Percentiles rank a stretch among this genome's conserved stretches.
Evolutionary conservation across 108 stramenopile genomes (phyloP).

Genomic region (Schizochytrium sp.): DNA sequence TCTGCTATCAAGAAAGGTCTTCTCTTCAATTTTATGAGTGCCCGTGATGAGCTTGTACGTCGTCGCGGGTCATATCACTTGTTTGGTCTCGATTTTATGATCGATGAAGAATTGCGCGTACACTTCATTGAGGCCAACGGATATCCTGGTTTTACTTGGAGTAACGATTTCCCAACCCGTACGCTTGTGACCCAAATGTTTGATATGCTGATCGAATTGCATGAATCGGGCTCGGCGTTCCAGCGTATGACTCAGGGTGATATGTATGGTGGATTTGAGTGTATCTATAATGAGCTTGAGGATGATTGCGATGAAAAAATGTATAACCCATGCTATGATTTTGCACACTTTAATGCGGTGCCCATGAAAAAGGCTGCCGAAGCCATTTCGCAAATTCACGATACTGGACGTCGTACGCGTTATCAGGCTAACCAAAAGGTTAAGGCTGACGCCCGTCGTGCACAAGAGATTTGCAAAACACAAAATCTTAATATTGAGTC

Average conservation of each 20-base stretch:
- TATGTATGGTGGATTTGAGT: slow-evolving; percentile 52
- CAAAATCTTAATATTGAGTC: slow-evolving; percentile 22
- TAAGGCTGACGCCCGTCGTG: slow-evolving; percentile 38
- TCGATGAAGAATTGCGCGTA: slow-evolving; percentile 51
- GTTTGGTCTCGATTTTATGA: slow-evolving; percentile 54
- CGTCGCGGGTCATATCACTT: slow-evolving; percentile 53
- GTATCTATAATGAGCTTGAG: slow-evolving; percentile 57
- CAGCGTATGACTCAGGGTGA: slow-evolving; percentile 59
- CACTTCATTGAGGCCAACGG: slow-evolving; percentile 59
- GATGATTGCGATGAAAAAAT: slow-evolving; percentile 48
- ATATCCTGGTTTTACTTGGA: slow-evolving; percentile 54
- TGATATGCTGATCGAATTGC: slow-evolving; percentile 51
- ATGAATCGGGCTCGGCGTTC: slow-evolving; percentile 21
- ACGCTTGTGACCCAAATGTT: slow-evolving; percentile 54
- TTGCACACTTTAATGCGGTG: slow-evolving; percentile 54
- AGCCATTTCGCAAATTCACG: slow-evolving; percentile 34
- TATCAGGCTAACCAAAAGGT: slow-evolving; percentile 56
- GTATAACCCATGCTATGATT: slow-evolving; percentile 52
- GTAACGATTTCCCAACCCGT: slow-evolving; percentile 50
- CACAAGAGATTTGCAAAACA: slow-evolving; percentile 44
- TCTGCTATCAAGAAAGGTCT: slow-evolving; percentile 60
- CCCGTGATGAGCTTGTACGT: slow-evolving; percentile 46
- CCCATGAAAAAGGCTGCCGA: slow-evolving; percentile 55
- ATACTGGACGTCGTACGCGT: slow-evolving; percentile 33
- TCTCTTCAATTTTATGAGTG: slow-evolving; percentile 52